phyloP scores from a whole-genome alignment of 768 basidiomycete genomes.

The Boletus reticuloceps region DNA sequence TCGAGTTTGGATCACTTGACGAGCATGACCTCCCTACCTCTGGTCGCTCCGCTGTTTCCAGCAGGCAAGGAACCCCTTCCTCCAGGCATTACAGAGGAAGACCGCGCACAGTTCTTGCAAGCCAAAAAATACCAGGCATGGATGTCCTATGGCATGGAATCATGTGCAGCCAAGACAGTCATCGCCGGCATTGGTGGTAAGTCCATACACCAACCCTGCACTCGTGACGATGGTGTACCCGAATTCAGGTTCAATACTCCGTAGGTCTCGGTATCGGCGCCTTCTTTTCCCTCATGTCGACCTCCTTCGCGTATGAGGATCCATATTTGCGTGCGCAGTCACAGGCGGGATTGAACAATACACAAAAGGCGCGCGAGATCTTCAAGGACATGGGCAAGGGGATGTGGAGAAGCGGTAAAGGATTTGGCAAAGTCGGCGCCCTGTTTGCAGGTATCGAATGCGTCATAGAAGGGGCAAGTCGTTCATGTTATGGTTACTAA shows the following conservation, averaged over 20 bases:
- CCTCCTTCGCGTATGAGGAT: slow-evolving; percentile 94
- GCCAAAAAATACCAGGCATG: slow-evolving; percentile 76
- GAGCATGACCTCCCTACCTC: slow-evolving; percentile 27
- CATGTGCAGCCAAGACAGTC: slow-evolving; percentile 79
- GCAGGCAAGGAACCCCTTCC: slow-evolving; percentile 89
- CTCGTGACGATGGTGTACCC: background rate
- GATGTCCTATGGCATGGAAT: slow-evolving; percentile 75
- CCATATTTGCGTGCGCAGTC: slow-evolving; percentile 71
- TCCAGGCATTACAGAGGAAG: slow-evolving; percentile 78
- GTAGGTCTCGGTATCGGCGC: slow-evolving; percentile 89
- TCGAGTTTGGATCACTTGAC: background rate
- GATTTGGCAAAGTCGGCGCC: slow-evolving; percentile 92
- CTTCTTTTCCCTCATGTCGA: slow-evolving; percentile 95
- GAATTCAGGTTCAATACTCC: slow-evolving; percentile 1
- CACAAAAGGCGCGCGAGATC: slow-evolving; percentile 79
- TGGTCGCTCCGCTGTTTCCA: slow-evolving; percentile 72
- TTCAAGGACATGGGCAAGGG: slow-evolving; percentile 93
- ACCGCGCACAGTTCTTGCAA: slow-evolving; percentile 62
- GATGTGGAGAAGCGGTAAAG: slow-evolving; percentile 88
- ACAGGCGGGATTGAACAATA: slow-evolving; percentile 52
- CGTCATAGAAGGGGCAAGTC: slow-evolving; percentile 86
- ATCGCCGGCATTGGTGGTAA: slow-evolving; percentile 82
- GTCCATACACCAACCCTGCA: slow-evolving; percentile 24
- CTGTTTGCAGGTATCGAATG: slow-evolving; percentile 96
- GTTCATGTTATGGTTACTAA: background rate